These are phyloP conservation scores for Pestalotiopsis sp. DNA, from an alignment of 2,329 filamentous ascomycete genomes.

Conservation along the genomic window DNA sequence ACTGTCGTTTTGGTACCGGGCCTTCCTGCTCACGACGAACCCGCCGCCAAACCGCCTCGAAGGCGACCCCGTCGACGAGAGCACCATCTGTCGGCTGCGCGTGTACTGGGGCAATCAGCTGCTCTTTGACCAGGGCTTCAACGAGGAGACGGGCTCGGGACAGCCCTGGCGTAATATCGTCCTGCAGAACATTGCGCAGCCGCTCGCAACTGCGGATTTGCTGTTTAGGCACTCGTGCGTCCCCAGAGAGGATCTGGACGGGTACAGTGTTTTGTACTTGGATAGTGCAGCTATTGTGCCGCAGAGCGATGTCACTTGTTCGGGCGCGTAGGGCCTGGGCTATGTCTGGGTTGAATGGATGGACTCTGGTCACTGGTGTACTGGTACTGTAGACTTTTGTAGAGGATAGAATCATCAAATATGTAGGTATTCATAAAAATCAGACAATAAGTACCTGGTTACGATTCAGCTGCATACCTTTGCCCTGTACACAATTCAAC, in stretches of 20 bases:
- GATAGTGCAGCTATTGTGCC: background rate
- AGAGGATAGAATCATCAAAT: too few species aligned
- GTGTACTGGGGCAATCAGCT: background rate
- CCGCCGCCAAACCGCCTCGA: background rate
- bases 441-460: too few species aligned
- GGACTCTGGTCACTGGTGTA: background rate
- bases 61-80: background rate
- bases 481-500: background rate
- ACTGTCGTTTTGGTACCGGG: background rate
- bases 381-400: too few species aligned
- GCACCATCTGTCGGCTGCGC: background rate
- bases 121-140: background rate
- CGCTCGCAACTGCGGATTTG: background rate
- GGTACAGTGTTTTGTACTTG: background rate
- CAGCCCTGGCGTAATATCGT: background rate
- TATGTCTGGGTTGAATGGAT: background rate
- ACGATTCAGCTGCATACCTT: too few species aligned
- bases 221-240: background rate
- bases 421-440: too few species aligned
- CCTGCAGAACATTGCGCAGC: background rate
- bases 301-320: background rate
- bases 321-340: background rate
- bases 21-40: background rate
- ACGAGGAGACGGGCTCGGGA: background rate
- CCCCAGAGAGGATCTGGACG: background rate